phyloP scores from a whole-genome alignment of 345 rosid species.

The Reutealis trisperma region DNA sequence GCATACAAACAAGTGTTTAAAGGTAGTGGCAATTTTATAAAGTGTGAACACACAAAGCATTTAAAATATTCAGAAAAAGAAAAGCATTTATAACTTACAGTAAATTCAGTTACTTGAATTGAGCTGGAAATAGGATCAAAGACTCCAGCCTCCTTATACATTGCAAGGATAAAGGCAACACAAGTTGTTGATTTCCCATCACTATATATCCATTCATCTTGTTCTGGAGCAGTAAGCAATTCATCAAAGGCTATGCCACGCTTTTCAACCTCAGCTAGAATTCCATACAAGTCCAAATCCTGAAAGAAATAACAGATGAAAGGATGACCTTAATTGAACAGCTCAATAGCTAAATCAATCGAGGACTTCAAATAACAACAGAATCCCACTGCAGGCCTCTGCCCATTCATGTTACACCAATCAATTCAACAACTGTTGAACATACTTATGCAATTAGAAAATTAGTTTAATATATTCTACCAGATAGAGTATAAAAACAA shows the following conservation, averaged over 20 bases:
- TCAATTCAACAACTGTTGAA: not conserved
- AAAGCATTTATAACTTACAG: conserved; percentile 47
- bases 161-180: conserved; percentile 86
- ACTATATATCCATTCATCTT: conserved; percentile 94
- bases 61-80: not conserved
- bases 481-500: not conserved
- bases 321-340: not conserved
- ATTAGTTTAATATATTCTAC: not conserved
- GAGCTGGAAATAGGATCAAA: conserved; percentile 64
- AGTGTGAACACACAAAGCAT: not conserved
- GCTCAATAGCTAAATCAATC: not conserved
- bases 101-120: conserved; percentile 95
- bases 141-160: conserved; percentile 94
- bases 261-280: conserved; percentile 74
- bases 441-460: not conserved
- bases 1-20: conserved; percentile 5
- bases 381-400: not conserved
- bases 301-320: conserved; percentile 23
- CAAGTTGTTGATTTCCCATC: conserved; percentile 96
- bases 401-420: not conserved
- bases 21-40: not conserved
- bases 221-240: conserved; percentile 82
- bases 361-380: not conserved
- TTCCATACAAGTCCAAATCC: conserved; percentile 78
- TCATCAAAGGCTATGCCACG: conserved; percentile 84